Evolutionary conservation across 768 basidiomycete species (phyloP), one percentile per base, ranked within the genome.

Genomic region (Lentinula detonsa): DNA sequence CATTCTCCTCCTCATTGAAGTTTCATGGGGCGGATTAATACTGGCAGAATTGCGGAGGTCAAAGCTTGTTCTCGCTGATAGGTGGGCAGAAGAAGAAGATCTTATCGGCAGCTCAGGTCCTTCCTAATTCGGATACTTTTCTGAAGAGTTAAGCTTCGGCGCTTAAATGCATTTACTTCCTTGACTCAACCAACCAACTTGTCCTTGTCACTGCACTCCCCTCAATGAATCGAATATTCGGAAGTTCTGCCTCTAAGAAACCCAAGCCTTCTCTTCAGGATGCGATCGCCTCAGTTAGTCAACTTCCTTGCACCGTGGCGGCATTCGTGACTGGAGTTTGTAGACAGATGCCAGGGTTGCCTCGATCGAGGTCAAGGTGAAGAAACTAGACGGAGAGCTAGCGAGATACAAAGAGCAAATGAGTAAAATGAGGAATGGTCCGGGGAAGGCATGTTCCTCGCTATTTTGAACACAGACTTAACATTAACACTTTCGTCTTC

Each of bases 341-440:
- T 61, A 97, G 95, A 97, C 94, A 71, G 95, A 98, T 71, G 73
- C 83, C 0, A 86, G 95, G 57, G 82, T 93, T 72, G 86, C 87
- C 31, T 86, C 90, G 11, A 91, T 97, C 64, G 95, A 99, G 72
- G 95, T 98, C 71, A 99, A 98, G 79, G 79, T 99, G 66, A 90
- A 89, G 77, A 99, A 98, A 73, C 82, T 99, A 33, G 95, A 98
- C 68, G 95, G 88, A 5, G 97, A 99, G 70, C 83, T 99, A 18
- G 80, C 78, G 52, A 81, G 91, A 42, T 98, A 97, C 78, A 94
- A 95, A 73, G 93, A 95, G 59, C 97, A 98, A 75, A 93, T 99
- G 91, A 82, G 86, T 67, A 96, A 93, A 75, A 79, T 99, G 71
- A 81, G 93, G 23, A 89, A 87, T 65, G 97, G 97, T 0, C 95